phyloP scores from a whole-genome alignment of 768 basidiomycete species.

The Heimioporus sp. region DNA sequence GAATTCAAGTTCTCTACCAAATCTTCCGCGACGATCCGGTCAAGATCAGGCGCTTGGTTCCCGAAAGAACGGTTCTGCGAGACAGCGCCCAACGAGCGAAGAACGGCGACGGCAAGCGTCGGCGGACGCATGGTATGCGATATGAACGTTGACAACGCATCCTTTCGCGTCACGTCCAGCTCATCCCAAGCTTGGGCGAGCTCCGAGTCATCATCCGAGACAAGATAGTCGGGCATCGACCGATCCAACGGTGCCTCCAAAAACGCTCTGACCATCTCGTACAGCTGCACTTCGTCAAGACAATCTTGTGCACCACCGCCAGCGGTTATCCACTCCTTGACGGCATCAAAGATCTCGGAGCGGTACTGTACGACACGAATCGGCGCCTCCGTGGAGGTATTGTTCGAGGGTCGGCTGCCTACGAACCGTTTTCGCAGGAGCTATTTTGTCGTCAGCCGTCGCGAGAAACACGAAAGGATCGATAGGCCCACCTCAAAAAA shows the following conservation, averaged over 20 bases:
- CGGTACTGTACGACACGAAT: slow-evolving; percentile 50
- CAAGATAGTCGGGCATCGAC: slow-evolving; percentile 37
- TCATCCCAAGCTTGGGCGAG: slow-evolving; percentile 48
- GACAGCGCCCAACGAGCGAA: slow-evolving; percentile 14
- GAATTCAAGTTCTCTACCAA: slow-evolving; percentile 78
- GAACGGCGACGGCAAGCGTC: slow-evolving; percentile 25
- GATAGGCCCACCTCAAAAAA: slow-evolving; percentile 72
- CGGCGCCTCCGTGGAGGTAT: slow-evolving; percentile 41
- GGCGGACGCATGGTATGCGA: slow-evolving; percentile 63
- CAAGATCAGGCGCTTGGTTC: slow-evolving; percentile 57
- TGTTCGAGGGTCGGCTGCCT: slow-evolving; percentile 42
- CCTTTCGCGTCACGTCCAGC: slow-evolving; percentile 41
- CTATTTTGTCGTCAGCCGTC: slow-evolving; percentile 35
- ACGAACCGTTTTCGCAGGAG: slow-evolving; percentile 74
- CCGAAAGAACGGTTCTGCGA: slow-evolving; percentile 27
- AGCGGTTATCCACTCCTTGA: slow-evolving; percentile 68
- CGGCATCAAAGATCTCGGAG: slow-evolving; percentile 60
- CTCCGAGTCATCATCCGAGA: slow-evolving; percentile 37
- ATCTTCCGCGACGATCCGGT: slow-evolving; percentile 60
- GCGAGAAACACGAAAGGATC: not conserved
- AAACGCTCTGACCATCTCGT: slow-evolving; percentile 56
- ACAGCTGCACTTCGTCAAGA: slow-evolving; percentile 68
- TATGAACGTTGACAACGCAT: slow-evolving; percentile 45
- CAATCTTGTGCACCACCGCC: slow-evolving; percentile 81
- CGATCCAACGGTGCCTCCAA: slow-evolving; percentile 56